Conservation (phyloP, 2,329 filamentous ascomycete genomes). For the Ophiostoma australiae region DNA sequence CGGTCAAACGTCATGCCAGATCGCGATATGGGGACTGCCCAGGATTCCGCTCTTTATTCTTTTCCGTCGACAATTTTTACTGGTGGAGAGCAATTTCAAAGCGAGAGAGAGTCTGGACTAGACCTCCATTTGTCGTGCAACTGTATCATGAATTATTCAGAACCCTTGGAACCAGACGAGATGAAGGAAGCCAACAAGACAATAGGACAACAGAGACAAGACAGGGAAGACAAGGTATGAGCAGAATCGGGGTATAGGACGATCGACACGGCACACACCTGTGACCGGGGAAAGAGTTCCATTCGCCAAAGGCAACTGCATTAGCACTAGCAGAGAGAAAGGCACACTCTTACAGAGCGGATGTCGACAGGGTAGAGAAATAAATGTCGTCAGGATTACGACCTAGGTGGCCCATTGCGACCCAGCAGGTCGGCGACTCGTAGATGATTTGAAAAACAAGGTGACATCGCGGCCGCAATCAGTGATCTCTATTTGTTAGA, state of each 20-base stretch:
- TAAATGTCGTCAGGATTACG: conserved; percentile 5
- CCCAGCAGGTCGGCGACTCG: conserved; percentile 22
- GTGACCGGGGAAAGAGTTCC: conserved; percentile 12
- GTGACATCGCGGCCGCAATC: conserved; percentile 19
- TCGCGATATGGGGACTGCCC: conserved; percentile 1
- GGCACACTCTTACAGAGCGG: not conserved
- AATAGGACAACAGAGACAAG: too few species aligned
- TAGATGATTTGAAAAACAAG: conserved; percentile 10
- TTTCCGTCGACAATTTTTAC: not conserved
- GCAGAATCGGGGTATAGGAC: not conserved
- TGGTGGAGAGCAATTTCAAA: not conserved
- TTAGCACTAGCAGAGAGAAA: conserved; percentile 8
- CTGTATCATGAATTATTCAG: not conserved
- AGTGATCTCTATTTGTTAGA: not conserved
- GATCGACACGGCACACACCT: conserved; percentile 3
- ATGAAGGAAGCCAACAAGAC: not conserved
- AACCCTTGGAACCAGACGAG: not conserved
- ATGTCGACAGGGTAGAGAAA: not conserved
- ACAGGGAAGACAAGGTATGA: not conserved
- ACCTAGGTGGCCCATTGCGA: not conserved
- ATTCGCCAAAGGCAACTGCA: conserved; percentile 18
- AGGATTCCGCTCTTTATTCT: not conserved
- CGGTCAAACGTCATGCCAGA: conserved; percentile 1
- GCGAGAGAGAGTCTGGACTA: not conserved
- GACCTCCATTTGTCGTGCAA: not conserved